Percentiles rank a stretch among this genome's conserved stretches.
These are phyloP conservation scores for Nemania abortiva DNA, from an alignment of 2,329 filamentous ascomycete genomes.

Conservation along the genomic window DNA sequence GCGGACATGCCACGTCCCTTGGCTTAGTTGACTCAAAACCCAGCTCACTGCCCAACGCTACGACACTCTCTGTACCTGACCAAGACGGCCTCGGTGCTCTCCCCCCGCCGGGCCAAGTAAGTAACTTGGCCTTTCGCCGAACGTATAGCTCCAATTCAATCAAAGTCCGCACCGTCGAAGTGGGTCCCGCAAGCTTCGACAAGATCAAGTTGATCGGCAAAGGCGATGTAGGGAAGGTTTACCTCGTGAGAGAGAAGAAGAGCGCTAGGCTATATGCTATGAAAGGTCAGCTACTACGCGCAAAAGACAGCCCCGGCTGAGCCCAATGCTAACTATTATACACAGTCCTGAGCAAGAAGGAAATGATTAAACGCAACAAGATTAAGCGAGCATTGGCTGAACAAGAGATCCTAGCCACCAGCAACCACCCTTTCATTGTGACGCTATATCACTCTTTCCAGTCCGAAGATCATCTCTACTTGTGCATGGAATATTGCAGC, in stretches of 20 bases:
- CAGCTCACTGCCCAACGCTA: constrained; percentile 53
- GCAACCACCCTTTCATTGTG: constrained; percentile 99
- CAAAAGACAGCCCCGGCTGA: background rate
- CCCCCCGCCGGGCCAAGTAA: constrained; percentile 74
- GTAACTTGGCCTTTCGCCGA: constrained; percentile 83
- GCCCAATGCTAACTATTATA: constrained; percentile 46
- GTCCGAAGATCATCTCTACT: constrained; percentile 96
- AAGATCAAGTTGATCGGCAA: constrained; percentile 99
- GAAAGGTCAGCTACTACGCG: constrained; percentile 77
- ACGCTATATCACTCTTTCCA: constrained; percentile 99
- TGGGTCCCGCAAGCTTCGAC: constrained; percentile 94
- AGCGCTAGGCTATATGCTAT: constrained; percentile 94
- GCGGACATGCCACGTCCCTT: constrained; percentile 63
- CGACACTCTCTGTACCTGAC: constrained; percentile 57
- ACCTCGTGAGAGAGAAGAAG: constrained; percentile 98
- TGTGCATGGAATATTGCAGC: constrained; percentile 99
- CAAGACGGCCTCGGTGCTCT: constrained; percentile 70
- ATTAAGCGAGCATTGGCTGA: constrained; percentile 98
- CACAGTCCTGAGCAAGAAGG: constrained; percentile 96
- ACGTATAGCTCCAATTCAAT: constrained; percentile 99
- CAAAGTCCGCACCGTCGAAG: constrained; percentile 97
- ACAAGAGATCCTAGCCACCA: constrained; percentile 97
- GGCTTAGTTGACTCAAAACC: constrained; percentile 61
- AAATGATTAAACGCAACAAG: constrained; percentile 99
- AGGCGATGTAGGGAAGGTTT: constrained; percentile 98